Base-by-base conservation (phyloP, 2,329 filamentous ascomycete species). In the Nothophoma quercina region DNA sequence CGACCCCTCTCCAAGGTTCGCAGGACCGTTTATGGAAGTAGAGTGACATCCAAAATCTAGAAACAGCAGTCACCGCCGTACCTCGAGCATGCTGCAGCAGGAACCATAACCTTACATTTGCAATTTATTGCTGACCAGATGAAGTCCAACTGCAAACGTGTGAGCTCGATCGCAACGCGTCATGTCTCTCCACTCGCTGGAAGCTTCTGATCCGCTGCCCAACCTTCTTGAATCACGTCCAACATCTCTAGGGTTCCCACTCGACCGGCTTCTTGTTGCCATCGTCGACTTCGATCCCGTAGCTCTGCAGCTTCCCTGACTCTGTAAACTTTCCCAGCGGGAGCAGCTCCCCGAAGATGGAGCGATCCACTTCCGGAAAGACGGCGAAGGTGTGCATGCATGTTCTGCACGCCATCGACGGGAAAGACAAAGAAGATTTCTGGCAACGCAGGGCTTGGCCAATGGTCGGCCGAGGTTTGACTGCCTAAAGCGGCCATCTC, bases 361-460 rank as follows among this genome's bases (percentile, higher is more conserved):
- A 46, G 38, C 19, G 26, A 30, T 26, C 33, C 36, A 26, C n/a
- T 36, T 29, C 21, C n/a, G 25, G 30, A 38, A 7, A 47, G 21
- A 38, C 21, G 26, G 50, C 30, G 22, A 45, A 3, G 7, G 16
- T 13, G 15, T 36, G 26, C 25, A 28, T 25, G 46, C 32, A 35
- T 34, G 16, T 44, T 40, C 33, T 35, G 22, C 22, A 29, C 25
- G 35, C n/a, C 28, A 51, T 44, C 19, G 28, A 42, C 29, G 36
- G 25, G 21, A 22, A 28, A 28, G 18, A 42, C 19, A 40, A 51
- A 46, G 42, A 45, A 55, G 42, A 50, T 39, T 52, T 49, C 53
- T 55, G 48, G 51, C 44, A 41, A 13, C 29, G 16, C 34, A 19
- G n/a, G n/a, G 15, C 25, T 16, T 15, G 12, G 7, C 38, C 38